These are phyloP conservation scores for Silybum marianum DNA, from an alignment of 129 eudicot species.

Conservation along the genomic window DNA sequence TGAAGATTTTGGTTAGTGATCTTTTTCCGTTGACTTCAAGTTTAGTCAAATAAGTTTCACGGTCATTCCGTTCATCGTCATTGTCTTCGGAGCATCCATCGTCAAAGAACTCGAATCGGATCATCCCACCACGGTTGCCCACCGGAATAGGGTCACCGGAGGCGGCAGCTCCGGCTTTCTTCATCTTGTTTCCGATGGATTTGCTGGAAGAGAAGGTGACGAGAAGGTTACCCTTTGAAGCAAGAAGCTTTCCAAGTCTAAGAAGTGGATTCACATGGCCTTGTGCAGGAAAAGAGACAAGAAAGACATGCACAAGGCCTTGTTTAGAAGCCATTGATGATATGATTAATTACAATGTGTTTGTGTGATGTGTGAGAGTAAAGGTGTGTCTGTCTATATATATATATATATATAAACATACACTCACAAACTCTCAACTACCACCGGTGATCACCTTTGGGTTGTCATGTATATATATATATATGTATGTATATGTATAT, in stretches of 20 bases:
- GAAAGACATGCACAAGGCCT: constrained; percentile 18
- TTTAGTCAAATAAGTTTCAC: background rate
- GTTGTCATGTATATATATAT: background rate
- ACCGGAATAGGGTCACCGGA: constrained; percentile 19
- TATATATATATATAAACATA: background rate
- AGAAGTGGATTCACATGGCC: constrained; percentile 29
- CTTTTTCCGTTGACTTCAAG: constrained; percentile 1
- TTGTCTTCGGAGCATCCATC: constrained; percentile 19
- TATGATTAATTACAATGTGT: background rate
- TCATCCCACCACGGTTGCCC: constrained; percentile 15
- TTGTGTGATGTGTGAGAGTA: background rate
- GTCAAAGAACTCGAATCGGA: constrained; percentile 28
- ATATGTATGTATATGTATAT: too few species aligned
- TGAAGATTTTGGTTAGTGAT: background rate
- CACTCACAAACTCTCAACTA: background rate
- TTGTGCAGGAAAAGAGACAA: constrained; percentile 28
- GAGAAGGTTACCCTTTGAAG: constrained; percentile 31
- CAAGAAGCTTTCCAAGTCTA: constrained; percentile 23
- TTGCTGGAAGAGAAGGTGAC: constrained; percentile 19
- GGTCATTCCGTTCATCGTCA: background rate
- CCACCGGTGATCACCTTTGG: background rate
- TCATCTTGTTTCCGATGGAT: background rate
- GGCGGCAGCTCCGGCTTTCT: background rate
- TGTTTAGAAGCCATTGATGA: constrained; percentile 17
- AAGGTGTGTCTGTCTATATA: background rate